phyloP scores from a whole-genome alignment of 192 early-diverging fungal genomes.

The Entrophospora sp. region DNA sequence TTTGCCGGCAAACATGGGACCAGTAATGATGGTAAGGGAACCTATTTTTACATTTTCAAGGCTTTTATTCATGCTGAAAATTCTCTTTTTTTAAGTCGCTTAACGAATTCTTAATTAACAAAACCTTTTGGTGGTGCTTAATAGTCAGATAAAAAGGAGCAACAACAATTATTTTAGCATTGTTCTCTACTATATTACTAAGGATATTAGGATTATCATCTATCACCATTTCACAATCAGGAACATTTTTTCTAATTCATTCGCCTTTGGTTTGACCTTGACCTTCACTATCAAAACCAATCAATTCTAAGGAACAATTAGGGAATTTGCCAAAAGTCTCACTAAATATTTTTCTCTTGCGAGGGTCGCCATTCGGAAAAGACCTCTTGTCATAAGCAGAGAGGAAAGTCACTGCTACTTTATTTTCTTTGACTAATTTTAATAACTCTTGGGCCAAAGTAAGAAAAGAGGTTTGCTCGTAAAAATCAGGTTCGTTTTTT shows the following conservation, averaged over 20 bases:
- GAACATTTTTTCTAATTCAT: slow-evolving; percentile 2
- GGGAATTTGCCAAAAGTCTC: slow-evolving; percentile 5
- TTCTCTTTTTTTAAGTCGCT: neutral
- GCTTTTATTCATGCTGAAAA: neutral
- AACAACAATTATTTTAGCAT: neutral
- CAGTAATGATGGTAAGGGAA: neutral
- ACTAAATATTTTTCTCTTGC: neutral
- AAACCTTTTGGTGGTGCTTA: neutral
- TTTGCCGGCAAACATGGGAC: neutral
- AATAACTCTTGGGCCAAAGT: slow-evolving; percentile 9
- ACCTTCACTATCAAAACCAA: slow-evolving; percentile 3
- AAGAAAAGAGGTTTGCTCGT: neutral
- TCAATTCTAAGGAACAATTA: neutral
- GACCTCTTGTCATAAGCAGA: neutral
- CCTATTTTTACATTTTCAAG: slow-evolving; percentile 1
- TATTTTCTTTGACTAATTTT: slow-evolving; percentile 1
- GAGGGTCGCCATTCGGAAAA: neutral
- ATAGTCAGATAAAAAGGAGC: neutral
- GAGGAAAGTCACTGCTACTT: neutral
- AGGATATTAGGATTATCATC: neutral
- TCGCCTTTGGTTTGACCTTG: neutral
- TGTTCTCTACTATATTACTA: neutral
- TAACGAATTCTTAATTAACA: neutral
- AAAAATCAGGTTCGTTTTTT: slow-evolving; percentile 3
- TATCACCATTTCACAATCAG: neutral